Evolutionary conservation across 2,329 filamentous ascomycete genomes (phyloP), one percentile per base, ranked within the genome.

Genomic region (Ramichloridium luteum): DNA sequence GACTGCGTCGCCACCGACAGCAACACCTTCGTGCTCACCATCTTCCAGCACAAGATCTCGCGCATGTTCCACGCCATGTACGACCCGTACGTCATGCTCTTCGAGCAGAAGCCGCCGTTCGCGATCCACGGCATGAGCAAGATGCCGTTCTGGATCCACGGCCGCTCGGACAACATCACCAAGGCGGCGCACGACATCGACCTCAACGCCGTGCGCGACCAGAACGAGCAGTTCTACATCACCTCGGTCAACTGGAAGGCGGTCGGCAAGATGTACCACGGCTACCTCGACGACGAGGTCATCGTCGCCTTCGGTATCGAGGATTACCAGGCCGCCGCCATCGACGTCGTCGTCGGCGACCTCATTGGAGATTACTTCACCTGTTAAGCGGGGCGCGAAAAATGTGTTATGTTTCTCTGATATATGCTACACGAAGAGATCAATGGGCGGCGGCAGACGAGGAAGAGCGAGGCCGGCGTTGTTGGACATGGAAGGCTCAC

Each of bases 141-240:
- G 8, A 59, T 58, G 39, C 69, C 70, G 2, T 35, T 72, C 0
- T 74, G 70, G 70, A 68, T 72, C 18, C 53, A 63, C 28, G 70
- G 70, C 0, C 56, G 70, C 6, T 8, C 8, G 8, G 20, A 23
- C 20, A 23, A 23, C 20, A 23, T 23, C 20, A 23, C 20, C 20
- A 58, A 23, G 20, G 20, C 20, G 8, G 20, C 20, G 20, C 20
- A 23, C 20, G 20, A 23, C 20, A 23, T 23, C n/a, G 20, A 23
- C n/a, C 20, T 23, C 20, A 23, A 23, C 8, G 20, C 20, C 20
- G 20, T 23, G n/a, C 8, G 8, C 15, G 27, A 28, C 8, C 30
- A 35, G 14, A 23, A n/a, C 16, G n/a, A 30, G 28, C 12, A n/a
- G 16, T 18, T 30, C 11, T 23, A 13, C 17, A 23, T 30, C 6